Evolutionary conservation across 345 rosid genomes (phyloP).

Genomic region (Laguncularia racemosa): DNA sequence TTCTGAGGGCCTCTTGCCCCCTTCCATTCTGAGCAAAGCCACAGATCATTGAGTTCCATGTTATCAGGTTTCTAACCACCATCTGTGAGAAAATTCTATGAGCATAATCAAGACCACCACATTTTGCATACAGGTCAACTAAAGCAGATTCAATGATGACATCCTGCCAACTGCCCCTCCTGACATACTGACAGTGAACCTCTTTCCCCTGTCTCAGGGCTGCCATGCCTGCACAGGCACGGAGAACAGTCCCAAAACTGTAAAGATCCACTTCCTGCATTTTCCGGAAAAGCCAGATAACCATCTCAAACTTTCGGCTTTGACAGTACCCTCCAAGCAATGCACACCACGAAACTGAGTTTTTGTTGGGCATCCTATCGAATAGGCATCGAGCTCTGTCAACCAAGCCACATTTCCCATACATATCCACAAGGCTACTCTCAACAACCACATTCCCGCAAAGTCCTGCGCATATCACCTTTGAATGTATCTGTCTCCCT

Average conservation of each 20-base stretch:
- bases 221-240: conserved; percentile 81
- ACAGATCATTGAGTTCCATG: conserved; percentile 81
- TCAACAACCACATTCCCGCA: conserved; percentile 54
- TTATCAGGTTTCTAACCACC: conserved; percentile 52
- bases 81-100: conserved; percentile 37
- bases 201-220: conserved; percentile 75
- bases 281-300: conserved; percentile 49
- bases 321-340: conserved; percentile 82
- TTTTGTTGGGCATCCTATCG: conserved; percentile 56
- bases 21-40: conserved; percentile 90
- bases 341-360: conserved; percentile 76
- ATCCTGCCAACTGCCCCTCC: conserved; percentile 63
- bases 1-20: conserved; percentile 50
- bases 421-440: conserved; percentile 92
- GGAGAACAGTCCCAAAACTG: conserved; percentile 76
- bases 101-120: conserved; percentile 67
- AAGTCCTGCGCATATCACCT: conserved; percentile 41
- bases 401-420: conserved; percentile 69
- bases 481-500: conserved; percentile 77
- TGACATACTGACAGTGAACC: conserved; percentile 77
- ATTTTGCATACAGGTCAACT: conserved; percentile 83
- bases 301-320: conserved; percentile 51
- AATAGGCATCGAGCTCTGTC: conserved; percentile 52
- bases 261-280: conserved; percentile 53
- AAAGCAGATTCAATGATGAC: conserved; percentile 84